phyloP scores from a whole-genome alignment of 805 yeast species.

The Metschnikowia cubensis region DNA sequence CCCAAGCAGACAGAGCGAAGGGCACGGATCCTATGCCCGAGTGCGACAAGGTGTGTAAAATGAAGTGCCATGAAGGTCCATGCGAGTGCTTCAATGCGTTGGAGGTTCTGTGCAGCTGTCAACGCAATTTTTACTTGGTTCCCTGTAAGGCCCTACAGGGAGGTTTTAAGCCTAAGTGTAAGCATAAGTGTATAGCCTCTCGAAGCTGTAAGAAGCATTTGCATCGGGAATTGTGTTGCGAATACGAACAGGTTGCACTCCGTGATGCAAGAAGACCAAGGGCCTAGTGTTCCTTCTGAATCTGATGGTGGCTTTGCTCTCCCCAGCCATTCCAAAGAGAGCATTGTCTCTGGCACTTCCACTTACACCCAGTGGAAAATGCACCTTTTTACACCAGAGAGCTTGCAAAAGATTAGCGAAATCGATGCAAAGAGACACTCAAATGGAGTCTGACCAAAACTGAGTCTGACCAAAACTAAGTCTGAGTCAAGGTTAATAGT shows the following conservation, averaged over 20 bases:
- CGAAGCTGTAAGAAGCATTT: constrained; percentile 79
- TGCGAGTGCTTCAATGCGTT: constrained; percentile 62
- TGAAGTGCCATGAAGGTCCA: constrained; percentile 71
- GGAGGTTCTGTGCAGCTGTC: constrained; percentile 60
- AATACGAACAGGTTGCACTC: constrained; percentile 57
- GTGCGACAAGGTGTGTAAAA: constrained; percentile 60
- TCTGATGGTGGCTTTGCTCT: constrained; percentile 2
- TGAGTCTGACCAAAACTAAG: neutral
- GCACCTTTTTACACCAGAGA: constrained; percentile 28
- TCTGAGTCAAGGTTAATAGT: neutral
- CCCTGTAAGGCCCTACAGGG: constrained; percentile 58
- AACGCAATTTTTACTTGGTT: constrained; percentile 49
- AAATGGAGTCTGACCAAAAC: too few species aligned
- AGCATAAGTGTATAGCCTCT: constrained; percentile 66
- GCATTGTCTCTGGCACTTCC: neutral
- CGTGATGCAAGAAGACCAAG: constrained; percentile 4
- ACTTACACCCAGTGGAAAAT: constrained; percentile 24
- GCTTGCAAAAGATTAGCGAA: constrained; percentile 25
- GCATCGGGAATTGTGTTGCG: constrained; percentile 68
- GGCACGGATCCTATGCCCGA: constrained; percentile 81
- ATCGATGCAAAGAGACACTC: neutral
- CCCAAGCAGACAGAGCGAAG: constrained; percentile 41
- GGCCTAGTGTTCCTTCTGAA: constrained; percentile 7
- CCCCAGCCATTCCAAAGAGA: constrained; percentile 24
- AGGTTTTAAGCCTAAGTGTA: constrained; percentile 58